These are phyloP conservation scores for Coemansia erecta DNA, from an alignment of 192 early-diverging fungal species.

Conservation along the genomic window DNA sequence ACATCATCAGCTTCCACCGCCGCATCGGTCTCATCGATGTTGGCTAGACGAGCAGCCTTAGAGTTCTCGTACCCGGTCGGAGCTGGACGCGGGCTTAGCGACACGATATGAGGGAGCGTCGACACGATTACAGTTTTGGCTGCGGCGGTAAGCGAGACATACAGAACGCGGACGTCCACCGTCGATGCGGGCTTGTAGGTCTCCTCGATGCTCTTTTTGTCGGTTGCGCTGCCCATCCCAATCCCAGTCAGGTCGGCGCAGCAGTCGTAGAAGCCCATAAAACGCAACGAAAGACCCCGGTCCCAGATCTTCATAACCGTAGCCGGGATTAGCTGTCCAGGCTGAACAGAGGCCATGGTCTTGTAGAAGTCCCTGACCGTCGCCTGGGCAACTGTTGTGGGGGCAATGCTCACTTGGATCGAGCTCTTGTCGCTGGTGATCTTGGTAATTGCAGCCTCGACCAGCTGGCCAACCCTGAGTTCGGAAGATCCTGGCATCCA, in stretches of 20 bases:
- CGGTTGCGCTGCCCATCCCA: conserved; percentile 58
- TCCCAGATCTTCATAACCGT: conserved; percentile 63
- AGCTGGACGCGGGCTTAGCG: conserved; percentile 42
- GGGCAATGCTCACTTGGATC: conserved; percentile 66
- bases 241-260: conserved; percentile 50
- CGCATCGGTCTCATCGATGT: conserved; percentile 1
- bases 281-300: conserved; percentile 66
- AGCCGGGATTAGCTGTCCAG: conserved; percentile 71
- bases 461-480: conserved; percentile 72
- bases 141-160: conserved; percentile 64
- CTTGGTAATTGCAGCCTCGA: conserved; percentile 64
- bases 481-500: conserved; percentile 57
- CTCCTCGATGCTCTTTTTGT: conserved; percentile 54
- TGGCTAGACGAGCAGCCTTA: conserved; percentile 24
- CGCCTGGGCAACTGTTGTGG: conserved; percentile 56
- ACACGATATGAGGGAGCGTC: conserved; percentile 57
- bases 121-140: conserved; percentile 64
- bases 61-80: conserved; percentile 42
- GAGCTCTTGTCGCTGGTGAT: conserved; percentile 63
- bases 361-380: conserved; percentile 57
- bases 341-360: conserved; percentile 73
- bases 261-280: conserved; percentile 84
- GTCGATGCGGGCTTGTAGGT: conserved; percentile 62
- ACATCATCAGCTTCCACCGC: conserved; percentile 9
- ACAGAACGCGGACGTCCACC: conserved; percentile 70